phyloP scores from a whole-genome alignment of 2,329 filamentous ascomycete genomes.

The Fusarium coffeatum region DNA sequence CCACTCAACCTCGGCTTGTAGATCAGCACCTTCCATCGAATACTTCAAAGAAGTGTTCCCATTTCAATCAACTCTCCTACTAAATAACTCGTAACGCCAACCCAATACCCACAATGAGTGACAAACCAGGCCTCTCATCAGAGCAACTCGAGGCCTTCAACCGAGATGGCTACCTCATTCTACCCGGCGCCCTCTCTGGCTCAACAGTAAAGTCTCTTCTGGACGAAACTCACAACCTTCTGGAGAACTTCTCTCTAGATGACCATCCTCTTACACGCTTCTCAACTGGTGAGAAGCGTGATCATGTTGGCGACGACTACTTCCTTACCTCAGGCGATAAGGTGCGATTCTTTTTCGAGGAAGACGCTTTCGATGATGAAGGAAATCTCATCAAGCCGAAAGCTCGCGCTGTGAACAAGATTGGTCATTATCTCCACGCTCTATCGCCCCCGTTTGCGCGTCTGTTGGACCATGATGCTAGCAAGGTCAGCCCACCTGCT shows the following conservation, averaged over 20 bases:
- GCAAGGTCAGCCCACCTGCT: constrained; percentile 60
- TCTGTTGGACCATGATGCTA: constrained; percentile 59
- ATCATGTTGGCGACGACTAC: constrained; percentile 94
- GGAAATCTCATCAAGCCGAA: constrained; percentile 82
- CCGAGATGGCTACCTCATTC: constrained; percentile 88
- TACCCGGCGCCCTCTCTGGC: constrained; percentile 78
- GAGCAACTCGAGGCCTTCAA: constrained; percentile 79
- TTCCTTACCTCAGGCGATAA: constrained; percentile 92
- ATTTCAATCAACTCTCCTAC: background rate
- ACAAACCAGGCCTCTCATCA: constrained; percentile 69
- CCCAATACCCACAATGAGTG: constrained; percentile 22
- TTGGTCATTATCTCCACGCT: constrained; percentile 80
- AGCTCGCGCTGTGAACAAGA: constrained; percentile 87
- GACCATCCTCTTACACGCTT: constrained; percentile 95
- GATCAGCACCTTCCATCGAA: background rate
- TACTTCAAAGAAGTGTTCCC: background rate
- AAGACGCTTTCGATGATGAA: constrained; percentile 80
- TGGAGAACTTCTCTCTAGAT: constrained; percentile 79
- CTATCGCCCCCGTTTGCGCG: constrained; percentile 74
- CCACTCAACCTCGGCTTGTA: constrained; percentile 21
- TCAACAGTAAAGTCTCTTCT: constrained; percentile 76
- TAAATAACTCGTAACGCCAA: rapidly evolving
- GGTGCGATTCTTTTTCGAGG: constrained; percentile 96
- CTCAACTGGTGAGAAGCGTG: constrained; percentile 79
- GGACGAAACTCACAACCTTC: constrained; percentile 77